phyloP scores from a whole-genome alignment of 2,329 filamentous ascomycete genomes.

The Alternaria arborescens region DNA sequence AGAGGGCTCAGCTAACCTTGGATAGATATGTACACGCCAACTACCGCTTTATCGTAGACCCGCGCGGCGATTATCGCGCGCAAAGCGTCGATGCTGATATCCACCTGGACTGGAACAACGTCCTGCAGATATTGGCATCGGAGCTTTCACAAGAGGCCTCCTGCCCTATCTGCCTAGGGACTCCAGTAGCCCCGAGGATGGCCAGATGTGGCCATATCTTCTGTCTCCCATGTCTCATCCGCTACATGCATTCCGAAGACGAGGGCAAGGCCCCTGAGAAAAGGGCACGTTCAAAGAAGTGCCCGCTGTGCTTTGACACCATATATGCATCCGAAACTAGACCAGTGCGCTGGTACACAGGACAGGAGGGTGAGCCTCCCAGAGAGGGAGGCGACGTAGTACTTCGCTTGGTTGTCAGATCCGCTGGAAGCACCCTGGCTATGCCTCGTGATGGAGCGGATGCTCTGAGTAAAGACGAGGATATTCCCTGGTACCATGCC shows the following conservation, averaged over 20 bases:
- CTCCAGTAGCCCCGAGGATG: conserved; percentile 94
- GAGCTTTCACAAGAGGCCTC: conserved; percentile 86
- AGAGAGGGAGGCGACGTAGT: conserved; percentile 89
- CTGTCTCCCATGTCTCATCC: conserved; percentile 89
- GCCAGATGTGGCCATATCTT: conserved; percentile 97
- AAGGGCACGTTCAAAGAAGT: conserved; percentile 87
- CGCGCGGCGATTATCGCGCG: conserved; percentile 77
- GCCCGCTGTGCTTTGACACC: conserved; percentile 92
- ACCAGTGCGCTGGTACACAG: conserved; percentile 89
- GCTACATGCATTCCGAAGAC: conserved; percentile 90
- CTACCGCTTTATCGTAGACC: conserved; percentile 94
- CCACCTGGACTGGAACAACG: conserved; percentile 87
- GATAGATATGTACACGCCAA: conserved; percentile 88
- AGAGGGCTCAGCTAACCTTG: conserved; percentile 11
- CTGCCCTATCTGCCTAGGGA: conserved; percentile 94
- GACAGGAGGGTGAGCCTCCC: conserved; percentile 83
- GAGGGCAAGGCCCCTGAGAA: conserved; percentile 70
- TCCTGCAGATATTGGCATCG: conserved; percentile 91
- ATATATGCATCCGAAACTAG: conserved; percentile 91
- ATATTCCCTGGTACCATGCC: conserved; percentile 93
- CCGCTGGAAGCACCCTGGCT: conserved; percentile 82
- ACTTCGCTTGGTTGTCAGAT: conserved; percentile 82
- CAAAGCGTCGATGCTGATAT: conserved; percentile 88
- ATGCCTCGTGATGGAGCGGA: conserved; percentile 84
- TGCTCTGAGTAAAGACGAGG: conserved; percentile 71